A percentile compares a stretch with the other conserved stretches of the same genome.
Evolutionary conservation across 306 rosid genomes (phyloP).

Genomic region (Sophora flavescens): DNA sequence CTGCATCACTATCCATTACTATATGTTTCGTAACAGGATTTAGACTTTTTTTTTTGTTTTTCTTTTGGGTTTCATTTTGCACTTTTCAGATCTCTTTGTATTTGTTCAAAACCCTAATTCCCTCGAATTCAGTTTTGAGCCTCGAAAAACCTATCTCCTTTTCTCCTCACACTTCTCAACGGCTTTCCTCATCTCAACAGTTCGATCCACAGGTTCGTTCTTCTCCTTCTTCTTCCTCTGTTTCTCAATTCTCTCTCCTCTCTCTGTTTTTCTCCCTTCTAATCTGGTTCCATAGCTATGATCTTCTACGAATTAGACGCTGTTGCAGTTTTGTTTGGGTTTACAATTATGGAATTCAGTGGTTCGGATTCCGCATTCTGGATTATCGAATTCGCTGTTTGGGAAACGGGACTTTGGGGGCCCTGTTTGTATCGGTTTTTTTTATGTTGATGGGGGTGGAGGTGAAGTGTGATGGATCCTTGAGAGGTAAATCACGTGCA

Average conservation of each 20-base stretch:
- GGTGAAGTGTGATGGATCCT: conserved; percentile 26
- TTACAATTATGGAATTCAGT: not conserved
- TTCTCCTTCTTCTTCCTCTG: not conserved
- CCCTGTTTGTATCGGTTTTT: conserved; percentile 4
- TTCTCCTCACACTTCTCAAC: not conserved
- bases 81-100: conserved; percentile 34
- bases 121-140: conserved; percentile 53
- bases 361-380: conserved; percentile 27
- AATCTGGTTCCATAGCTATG: not conserved
- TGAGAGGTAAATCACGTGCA: not conserved
- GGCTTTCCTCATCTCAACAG: conserved; percentile 41
- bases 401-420: not conserved
- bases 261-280: not conserved
- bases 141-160: conserved; percentile 49
- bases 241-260: not conserved
- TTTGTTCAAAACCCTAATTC: conserved; percentile 61
- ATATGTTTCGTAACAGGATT: not conserved
- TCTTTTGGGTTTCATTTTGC: not conserved
- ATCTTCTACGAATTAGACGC: conserved; percentile 15
- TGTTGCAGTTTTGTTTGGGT: not conserved
- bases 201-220: conserved; percentile 44
- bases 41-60: not conserved
- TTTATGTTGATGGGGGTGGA: not conserved
- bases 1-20: too few species aligned
- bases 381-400: not conserved